Percentiles rank a stretch among this genome's conserved stretches.
Evolutionary conservation across 1,139 yeast species (phyloP).

Genomic region (Suhomyces choctaworum): DNA sequence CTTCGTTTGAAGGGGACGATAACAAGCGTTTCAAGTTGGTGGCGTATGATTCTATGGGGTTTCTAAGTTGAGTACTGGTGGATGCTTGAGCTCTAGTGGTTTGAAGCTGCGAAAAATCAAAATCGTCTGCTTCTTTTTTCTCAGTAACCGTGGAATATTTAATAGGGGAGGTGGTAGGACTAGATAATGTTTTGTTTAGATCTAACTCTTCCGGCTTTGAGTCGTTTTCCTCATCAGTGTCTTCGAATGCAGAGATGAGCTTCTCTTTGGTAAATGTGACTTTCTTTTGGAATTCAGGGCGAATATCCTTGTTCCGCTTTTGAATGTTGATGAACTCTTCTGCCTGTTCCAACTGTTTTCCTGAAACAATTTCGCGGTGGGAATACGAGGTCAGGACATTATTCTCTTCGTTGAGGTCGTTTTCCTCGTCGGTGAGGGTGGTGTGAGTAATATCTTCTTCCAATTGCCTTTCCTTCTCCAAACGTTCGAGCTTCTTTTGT

Average conservation of each 20-base stretch:
- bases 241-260: slow-evolving; percentile 37
- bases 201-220: slow-evolving; percentile 12
- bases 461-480: slow-evolving; percentile 24
- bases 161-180: slow-evolving; percentile 42
- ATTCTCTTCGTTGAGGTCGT: slow-evolving; percentile 31
- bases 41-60: slow-evolving; percentile 42
- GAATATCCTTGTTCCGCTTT: slow-evolving; percentile 35
- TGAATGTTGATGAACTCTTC: slow-evolving; percentile 40
- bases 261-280: slow-evolving; percentile 33
- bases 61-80: slow-evolving; percentile 14
- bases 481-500: slow-evolving; percentile 24
- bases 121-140: slow-evolving; percentile 16
- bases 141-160: slow-evolving; percentile 8
- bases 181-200: slow-evolving; percentile 17
- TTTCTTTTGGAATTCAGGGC: slow-evolving; percentile 35
- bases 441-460: slow-evolving; percentile 37
- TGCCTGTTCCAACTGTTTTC: slow-evolving; percentile 33
- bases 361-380: slow-evolving; percentile 17
- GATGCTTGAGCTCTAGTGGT: background rate
- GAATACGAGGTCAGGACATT: slow-evolving; percentile 22
- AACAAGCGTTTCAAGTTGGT: slow-evolving; percentile 29
- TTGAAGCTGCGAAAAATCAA: slow-evolving; percentile 20
- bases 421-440: slow-evolving; percentile 45
- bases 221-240: slow-evolving; percentile 29
- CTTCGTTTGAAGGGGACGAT: slow-evolving; percentile 25